A percentile compares a stretch with the other conserved stretches of the same genome.
These are phyloP conservation scores for Coniophora puteana DNA, from an alignment of 1,284 basidiomycete genomes.

Conservation along the genomic window DNA sequence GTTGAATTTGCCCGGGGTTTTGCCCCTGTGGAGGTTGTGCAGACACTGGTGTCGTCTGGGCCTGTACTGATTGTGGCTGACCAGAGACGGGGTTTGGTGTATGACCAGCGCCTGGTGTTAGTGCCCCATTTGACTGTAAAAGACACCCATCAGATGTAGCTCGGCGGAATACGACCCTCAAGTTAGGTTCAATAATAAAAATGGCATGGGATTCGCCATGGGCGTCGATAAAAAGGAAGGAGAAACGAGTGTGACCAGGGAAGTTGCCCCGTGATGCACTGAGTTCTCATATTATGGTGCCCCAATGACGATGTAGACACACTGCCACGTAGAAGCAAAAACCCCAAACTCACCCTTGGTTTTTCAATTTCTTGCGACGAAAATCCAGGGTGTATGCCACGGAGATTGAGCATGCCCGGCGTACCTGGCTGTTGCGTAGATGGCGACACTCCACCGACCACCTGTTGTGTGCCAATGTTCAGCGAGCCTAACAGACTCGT, in stretches of 20 bases:
- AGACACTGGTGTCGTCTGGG: slow-evolving; percentile 34
- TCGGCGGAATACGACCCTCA: too few relatives aligned
- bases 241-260: slow-evolving; percentile 7
- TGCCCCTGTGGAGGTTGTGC: slow-evolving; percentile 29
- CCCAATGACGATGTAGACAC: background rate
- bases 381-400: slow-evolving; percentile 58
- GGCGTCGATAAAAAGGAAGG: slow-evolving; percentile 4
- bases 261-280: background rate
- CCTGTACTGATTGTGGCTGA: slow-evolving; percentile 18
- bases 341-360: slow-evolving; percentile 53
- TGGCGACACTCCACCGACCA: slow-evolving; percentile 13
- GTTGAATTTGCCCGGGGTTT: slow-evolving; percentile 15
- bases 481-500: slow-evolving; percentile 52
- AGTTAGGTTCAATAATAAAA: slow-evolving; percentile 12
- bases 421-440: slow-evolving; percentile 40
- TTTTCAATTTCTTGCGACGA: slow-evolving; percentile 62
- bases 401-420: slow-evolving; percentile 67
- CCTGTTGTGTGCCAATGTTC: slow-evolving; percentile 28
- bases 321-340: slow-evolving; percentile 5
- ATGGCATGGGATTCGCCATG: slow-evolving; percentile 3
- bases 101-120: slow-evolving; percentile 28
- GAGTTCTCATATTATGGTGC: too few relatives aligned
- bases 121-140: slow-evolving; percentile 26
- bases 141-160: slow-evolving; percentile 37
- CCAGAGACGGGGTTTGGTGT: slow-evolving; percentile 30